Evolutionary conservation across 1,284 basidiomycete genomes (phyloP).

Genomic region (Rhizoctonia solani): DNA sequence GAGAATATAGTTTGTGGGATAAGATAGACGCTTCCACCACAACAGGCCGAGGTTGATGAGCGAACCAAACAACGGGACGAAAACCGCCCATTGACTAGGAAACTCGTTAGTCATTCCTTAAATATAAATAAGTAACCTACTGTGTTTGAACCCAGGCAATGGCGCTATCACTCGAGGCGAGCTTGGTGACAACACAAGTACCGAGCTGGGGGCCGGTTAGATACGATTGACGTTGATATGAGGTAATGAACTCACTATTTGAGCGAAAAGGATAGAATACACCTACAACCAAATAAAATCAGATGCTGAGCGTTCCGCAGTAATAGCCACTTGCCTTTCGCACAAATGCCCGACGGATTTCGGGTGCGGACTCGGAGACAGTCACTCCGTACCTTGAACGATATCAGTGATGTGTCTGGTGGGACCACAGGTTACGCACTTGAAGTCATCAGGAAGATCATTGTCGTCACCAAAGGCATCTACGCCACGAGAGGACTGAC

Average conservation of each 20-base stretch:
- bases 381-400: constrained; percentile 65
- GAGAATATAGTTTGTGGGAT: constrained; percentile 79
- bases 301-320: not conserved
- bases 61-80: constrained; percentile 73
- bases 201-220: constrained; percentile 51
- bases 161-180: constrained; percentile 60
- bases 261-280: constrained; percentile 74
- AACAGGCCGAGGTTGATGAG: constrained; percentile 74
- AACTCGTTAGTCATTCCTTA: constrained; percentile 12
- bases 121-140: constrained; percentile 49
- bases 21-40: constrained; percentile 86
- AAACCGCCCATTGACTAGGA: constrained; percentile 71
- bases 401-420: constrained; percentile 12
- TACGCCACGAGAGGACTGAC: constrained; percentile 33
- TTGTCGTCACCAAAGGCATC: constrained; percentile 31
- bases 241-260: constrained; percentile 59
- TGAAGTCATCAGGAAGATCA: constrained; percentile 83
- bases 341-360: constrained; percentile 74
- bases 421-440: constrained; percentile 51
- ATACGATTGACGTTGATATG: not conserved
- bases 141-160: constrained; percentile 71
- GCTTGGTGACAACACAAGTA: constrained; percentile 69
- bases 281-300: constrained; percentile 43
- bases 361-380: constrained; percentile 70
- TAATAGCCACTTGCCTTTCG: constrained; percentile 56